A percentile compares a stretch with the other conserved stretches of the same genome.
These are phyloP conservation scores for Mrakia hoshinonis DNA, from an alignment of 768 basidiomycete genomes.

Conservation along the genomic window DNA sequence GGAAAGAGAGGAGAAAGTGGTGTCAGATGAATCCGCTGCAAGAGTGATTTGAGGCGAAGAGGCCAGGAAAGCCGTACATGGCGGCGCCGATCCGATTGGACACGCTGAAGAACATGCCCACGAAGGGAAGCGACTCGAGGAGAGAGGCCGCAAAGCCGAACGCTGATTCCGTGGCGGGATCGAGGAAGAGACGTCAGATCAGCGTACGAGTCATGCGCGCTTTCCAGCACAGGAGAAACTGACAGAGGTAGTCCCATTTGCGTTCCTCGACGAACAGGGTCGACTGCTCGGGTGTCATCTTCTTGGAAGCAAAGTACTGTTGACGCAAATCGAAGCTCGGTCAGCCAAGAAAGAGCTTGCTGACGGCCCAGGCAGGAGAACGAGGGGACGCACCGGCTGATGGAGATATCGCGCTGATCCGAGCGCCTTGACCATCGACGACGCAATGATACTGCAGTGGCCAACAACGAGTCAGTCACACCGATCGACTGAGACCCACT, in stretches of 20 bases:
- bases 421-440: slow-evolving; percentile 59
- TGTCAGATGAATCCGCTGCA: slow-evolving; percentile 21
- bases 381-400: slow-evolving; percentile 48
- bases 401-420: slow-evolving; percentile 63
- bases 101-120: slow-evolving; percentile 71
- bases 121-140: slow-evolving; percentile 68
- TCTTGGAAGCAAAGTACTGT: slow-evolving; percentile 76
- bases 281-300: slow-evolving; percentile 61
- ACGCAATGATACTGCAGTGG: slow-evolving; percentile 22
- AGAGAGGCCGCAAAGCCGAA: slow-evolving; percentile 81
- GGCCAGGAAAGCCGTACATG: slow-evolving; percentile 71
- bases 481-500: no score
- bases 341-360: not conserved
- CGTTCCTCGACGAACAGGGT: slow-evolving; percentile 77
- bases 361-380: not conserved
- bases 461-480: no score
- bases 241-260: slow-evolving; percentile 78
- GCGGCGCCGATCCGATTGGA: slow-evolving; percentile 85
- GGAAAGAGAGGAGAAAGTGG: not conserved
- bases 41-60: not conserved
- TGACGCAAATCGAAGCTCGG: slow-evolving; percentile 31
- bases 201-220: not conserved
- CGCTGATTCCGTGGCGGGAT: no score
- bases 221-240: slow-evolving; percentile 16
- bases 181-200: not conserved